Base-by-base conservation (phyloP, 768 basidiomycete species). In the Tylopilus intermedius region DNA sequence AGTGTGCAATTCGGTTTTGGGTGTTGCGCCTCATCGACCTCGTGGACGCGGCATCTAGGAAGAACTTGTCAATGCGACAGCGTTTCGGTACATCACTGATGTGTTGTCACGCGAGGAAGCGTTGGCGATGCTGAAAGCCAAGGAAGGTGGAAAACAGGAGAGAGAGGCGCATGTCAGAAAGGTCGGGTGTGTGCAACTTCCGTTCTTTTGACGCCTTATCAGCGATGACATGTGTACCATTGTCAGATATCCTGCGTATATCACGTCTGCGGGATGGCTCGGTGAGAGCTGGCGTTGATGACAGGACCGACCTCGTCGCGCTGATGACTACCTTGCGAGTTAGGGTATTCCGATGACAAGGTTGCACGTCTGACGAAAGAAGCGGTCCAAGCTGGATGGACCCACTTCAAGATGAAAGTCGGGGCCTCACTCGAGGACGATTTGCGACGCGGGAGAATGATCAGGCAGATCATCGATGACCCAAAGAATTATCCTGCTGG, bases 381-480 rank as follows among this genome's bases (percentile, higher is more conserved):
- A 62, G 89, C 91, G n/a, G 76, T 96, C 45, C 70, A 76, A 8
- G 80, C 79, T 32, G 94, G 94, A 21, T 96, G 94, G 82, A 96
- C 90, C 71, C 91, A 94, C 74, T 95, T 96, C 81, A 96, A 96
- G 75, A 91, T 95, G 84, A 96, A 97, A 72, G 93, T 96, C 57
- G 94, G 94, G 40, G 84, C 87, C 21, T 80, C 90, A 70, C 77
- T 80, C 47, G 79, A 82, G 27, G 82, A 86, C 64, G 94, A 96
- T 69, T 71, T 93, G 30, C 84, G 90, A 29, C 82, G 94, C 45
- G 90, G 90, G 11, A 83, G 77, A 60, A 77, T 96, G 63, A 92
- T 95, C 58, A 83, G 94, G 49, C 86, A 86, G 22, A 88, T 96
- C 66, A 94, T 96, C 62, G 94, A 96, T 65, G 86, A 96, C 71